These are phyloP conservation scores for Suhomyces bokatorum DNA, from an alignment of 1,139 yeast genomes.

Conservation along the genomic window DNA sequence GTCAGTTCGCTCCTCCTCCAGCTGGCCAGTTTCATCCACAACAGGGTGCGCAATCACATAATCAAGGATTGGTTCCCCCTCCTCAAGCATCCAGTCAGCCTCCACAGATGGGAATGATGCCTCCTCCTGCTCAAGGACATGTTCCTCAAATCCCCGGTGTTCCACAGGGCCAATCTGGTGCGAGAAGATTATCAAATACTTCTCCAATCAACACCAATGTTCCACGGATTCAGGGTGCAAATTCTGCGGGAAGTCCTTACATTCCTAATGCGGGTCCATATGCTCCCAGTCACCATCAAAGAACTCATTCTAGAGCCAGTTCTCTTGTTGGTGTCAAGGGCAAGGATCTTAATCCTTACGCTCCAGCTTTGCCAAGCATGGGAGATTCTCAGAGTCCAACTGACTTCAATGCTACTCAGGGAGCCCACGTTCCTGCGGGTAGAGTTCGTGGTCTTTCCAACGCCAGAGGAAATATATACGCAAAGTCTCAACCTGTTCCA, in stretches of 20 bases:
- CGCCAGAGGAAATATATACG: conserved; percentile 25
- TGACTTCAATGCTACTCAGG: neutral
- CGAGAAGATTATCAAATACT: conserved; percentile 9
- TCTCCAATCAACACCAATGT: conserved; percentile 18
- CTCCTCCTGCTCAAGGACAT: conserved; percentile 10
- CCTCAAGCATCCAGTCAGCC: neutral
- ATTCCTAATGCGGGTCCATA: conserved; percentile 51
- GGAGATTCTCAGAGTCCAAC: conserved; percentile 9
- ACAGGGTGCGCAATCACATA: conserved; percentile 5
- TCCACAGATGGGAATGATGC: neutral
- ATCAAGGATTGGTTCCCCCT: neutral
- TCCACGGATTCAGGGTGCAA: conserved; percentile 15
- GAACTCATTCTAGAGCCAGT: conserved; percentile 45
- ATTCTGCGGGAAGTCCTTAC: conserved; percentile 40
- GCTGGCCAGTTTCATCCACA: neutral
- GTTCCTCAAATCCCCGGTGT: conserved; percentile 14
- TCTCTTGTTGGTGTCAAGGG: conserved; percentile 42
- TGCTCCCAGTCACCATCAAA: conserved; percentile 40
- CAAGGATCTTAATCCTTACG: conserved; percentile 47
- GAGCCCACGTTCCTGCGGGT: conserved; percentile 3
- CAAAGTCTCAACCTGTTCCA: conserved; percentile 23
- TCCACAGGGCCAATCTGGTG: conserved; percentile 2
- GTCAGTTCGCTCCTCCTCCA: conserved; percentile 5
- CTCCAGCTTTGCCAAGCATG: conserved; percentile 35
- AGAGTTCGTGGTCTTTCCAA: conserved; percentile 34